Base-by-base conservation (phyloP, 257 asterid genomes). In the Petunia axillaris region DNA sequence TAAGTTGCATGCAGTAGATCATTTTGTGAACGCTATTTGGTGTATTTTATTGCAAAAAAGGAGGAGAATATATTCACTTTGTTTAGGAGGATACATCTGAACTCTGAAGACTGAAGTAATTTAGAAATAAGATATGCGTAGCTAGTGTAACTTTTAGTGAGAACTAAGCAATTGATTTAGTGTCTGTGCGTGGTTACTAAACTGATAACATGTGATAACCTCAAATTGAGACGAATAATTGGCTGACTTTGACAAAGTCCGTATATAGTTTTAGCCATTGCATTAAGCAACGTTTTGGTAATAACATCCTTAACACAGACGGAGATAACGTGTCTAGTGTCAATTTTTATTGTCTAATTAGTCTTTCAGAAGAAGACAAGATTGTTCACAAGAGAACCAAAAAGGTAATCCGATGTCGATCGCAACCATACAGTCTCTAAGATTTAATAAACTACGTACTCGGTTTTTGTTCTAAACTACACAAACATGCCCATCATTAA, bases 261-360 rank as follows among this genome's bases (percentile, higher is more conserved):
- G 1, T 71, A 25, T 25, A 48, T 9, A 48, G 1, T 71, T 48
- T 71, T 50, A 50, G 44, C 35, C 77, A 48, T 71, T 48, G 48
- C 77, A 48, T 71, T 48, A 71, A 48, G 77, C 35, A 71, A 48
- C 60, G 35, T 71, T 60, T 46, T 43, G 5, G 48, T 70, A 43
- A 70, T 2, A 25, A 70, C 76, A 44, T 67, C n/a, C 57, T n/a
- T 67, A 25, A 41, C 57, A 68, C 76, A 2, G n/a, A 57, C 8
- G 16, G 8, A n/a, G 9, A 7, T 50, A 50, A 67, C 3, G 15
- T 37, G 15, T 41, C 15, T 5, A 1, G 7, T 14, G 0, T 3
- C 2, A 41, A 66, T 1, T 40, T 41, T 68, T n/a, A 16, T 43
- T 44, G n/a, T 68, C 43, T 9, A 39, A 68, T 43, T 38, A 70